phyloP scores from a whole-genome alignment of 352 stramenopile genomes.

The Phytophthora pinifolia region DNA sequence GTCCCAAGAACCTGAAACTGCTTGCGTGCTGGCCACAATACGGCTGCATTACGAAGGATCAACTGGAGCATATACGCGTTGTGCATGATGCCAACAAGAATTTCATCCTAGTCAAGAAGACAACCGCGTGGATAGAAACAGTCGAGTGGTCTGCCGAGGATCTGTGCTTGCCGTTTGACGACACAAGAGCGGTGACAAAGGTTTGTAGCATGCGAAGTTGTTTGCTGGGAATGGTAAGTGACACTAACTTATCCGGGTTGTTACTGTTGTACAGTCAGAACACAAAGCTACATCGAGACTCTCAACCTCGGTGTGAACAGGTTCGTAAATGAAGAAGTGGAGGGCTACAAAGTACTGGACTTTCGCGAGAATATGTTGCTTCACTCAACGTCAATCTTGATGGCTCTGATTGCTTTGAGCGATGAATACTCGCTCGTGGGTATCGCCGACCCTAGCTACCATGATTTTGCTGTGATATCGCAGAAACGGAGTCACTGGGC shows the following conservation, averaged over 20 bases:
- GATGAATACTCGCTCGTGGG: slow-evolving; percentile 1
- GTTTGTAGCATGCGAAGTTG: neutral
- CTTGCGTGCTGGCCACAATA: slow-evolving; percentile 4
- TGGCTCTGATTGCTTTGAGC: neutral
- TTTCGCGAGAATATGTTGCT: slow-evolving; percentile 16
- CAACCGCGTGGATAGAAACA: neutral
- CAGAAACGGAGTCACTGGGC: slow-evolving; percentile 1
- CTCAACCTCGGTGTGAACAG: slow-evolving; percentile 5
- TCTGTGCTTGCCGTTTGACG: neutral
- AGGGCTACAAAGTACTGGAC: slow-evolving; percentile 1
- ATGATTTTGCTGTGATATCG: slow-evolving; percentile 1
- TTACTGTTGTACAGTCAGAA: slow-evolving; percentile 2
- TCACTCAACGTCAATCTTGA: slow-evolving; percentile 5
- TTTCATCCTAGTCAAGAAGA: neutral
- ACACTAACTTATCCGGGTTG: too few species aligned
- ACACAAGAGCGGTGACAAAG: slow-evolving; percentile 3
- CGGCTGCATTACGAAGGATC: neutral
- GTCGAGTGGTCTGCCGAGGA: slow-evolving; percentile 2
- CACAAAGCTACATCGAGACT: slow-evolving; percentile 4
- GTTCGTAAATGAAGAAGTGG: neutral
- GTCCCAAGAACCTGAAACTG: too few species aligned
- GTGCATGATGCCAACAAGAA: neutral
- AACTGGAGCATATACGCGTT: neutral
- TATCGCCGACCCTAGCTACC: slow-evolving; percentile 9
- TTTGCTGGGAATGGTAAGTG: neutral